Evolutionary conservation across 306 rosid species (phyloP), one percentile per base, ranked within the genome.

Genomic region (Prunus dulcis): DNA sequence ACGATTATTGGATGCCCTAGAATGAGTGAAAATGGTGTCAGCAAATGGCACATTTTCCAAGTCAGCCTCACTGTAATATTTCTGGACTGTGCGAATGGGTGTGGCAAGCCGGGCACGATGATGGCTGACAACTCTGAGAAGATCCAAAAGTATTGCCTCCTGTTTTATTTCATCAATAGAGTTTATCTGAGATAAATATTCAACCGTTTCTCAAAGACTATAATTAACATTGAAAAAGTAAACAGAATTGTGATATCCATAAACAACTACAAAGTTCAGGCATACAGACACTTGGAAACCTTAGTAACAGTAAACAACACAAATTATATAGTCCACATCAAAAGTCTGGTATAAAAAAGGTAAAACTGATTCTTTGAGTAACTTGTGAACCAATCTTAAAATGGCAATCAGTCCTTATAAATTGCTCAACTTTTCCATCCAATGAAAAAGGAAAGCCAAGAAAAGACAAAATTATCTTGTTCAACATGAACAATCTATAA

Each of bases 71-170:
- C 96, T 34, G 66, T 89, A 88, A 75, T 88, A 74, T 83, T 91
- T 96, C 89, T 92, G 99, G 73, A 96, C 90, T 25, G 99, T 96
- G 86, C 99, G 97, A 80, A 96, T 89, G 66, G 98, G 97, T 49
- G 99, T 96, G 69, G 99, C 99, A 27, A 96, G 89, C 78, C 98
- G 88, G 57, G 93, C 99, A 75, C 85, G 89, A 73, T 96, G 99
- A 84, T 96, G 94, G 82, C 98, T 89, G 72, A 96, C 84, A 61
- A 96, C 99, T 87, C 93, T 87, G 73, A 96, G 93, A 82, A 96
- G 98, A 88, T 96, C 99, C 90, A 89, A 71, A 81, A 95, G 90
- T 71, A 91, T 87, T 49, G 96, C 97, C 86, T 96, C 99, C 99
- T 96, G 89, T 88, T 80, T 80, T 30, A 84, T 84, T 74, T 55